Percentiles rank a stretch among this genome's conserved stretches.
Evolutionary conservation across 371 early-diverging fungal species (phyloP).

Genomic region (Mucor ambiguus): DNA sequence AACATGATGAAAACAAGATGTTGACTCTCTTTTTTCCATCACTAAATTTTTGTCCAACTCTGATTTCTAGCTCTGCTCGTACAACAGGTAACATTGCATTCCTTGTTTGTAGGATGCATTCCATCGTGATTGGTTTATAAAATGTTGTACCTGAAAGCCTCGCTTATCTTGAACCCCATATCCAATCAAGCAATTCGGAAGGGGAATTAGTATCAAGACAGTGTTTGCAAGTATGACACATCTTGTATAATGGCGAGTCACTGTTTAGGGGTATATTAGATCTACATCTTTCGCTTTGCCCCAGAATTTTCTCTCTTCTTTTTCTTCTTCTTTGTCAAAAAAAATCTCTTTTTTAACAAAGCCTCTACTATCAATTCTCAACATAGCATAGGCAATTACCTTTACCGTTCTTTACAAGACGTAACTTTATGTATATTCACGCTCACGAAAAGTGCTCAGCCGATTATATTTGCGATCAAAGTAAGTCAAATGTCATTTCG

Average conservation of each 20-base stretch:
- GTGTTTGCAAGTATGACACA: conserved; percentile 15
- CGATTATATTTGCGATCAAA: conserved; percentile 85
- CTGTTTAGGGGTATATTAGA: conserved; percentile 11
- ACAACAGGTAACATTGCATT: neutral
- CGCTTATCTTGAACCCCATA: neutral
- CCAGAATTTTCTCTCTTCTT: conserved; percentile 10
- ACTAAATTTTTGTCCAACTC: neutral
- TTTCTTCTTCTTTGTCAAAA: conserved; percentile 11
- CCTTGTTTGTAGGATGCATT: neutral
- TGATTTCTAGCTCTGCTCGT: neutral
- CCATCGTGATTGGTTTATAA: neutral
- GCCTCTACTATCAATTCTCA: conserved; percentile 10
- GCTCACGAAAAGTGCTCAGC: conserved; percentile 80
- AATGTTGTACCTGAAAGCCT: neutral
- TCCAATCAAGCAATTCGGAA: neutral
- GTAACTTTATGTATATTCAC: conserved; percentile 78
- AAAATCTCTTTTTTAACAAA: conserved; percentile 11
- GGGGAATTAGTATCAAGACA: neutral
- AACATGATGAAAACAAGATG: neutral
- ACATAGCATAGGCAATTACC: conserved; percentile 10
- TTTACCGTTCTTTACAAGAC: conserved; percentile 13
- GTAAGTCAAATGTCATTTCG: conserved; percentile 35
- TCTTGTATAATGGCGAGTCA: conserved; percentile 19
- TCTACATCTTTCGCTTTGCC: conserved; percentile 5
- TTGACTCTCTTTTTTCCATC: neutral